Evolutionary conservation across 2,329 filamentous ascomycete genomes (phyloP).

Genomic region (Aureobasidium sp.): DNA sequence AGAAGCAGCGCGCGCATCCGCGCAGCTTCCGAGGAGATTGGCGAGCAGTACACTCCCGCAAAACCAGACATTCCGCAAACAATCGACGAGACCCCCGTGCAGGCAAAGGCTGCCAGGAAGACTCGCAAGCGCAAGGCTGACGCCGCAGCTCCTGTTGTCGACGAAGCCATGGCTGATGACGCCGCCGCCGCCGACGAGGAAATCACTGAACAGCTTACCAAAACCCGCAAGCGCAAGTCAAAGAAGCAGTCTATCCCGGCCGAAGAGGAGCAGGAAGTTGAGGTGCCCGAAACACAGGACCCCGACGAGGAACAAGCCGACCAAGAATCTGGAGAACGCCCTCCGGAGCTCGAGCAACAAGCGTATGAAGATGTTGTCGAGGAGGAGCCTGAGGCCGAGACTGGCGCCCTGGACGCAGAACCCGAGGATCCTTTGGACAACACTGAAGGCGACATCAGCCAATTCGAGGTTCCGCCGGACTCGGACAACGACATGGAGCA

Average conservation of each 20-base stretch:
- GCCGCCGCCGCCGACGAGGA: background rate
- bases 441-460: constrained; percentile 1
- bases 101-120: constrained; percentile 5
- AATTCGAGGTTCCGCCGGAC: constrained; percentile 7
- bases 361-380: background rate
- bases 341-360: background rate
- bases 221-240: background rate
- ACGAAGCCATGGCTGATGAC: background rate
- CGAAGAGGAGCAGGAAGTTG: constrained; percentile 1
- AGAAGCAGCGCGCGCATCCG: constrained; percentile 11
- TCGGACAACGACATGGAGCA: constrained; percentile 1
- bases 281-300: constrained; percentile 17
- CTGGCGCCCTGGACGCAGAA: constrained; percentile 3
- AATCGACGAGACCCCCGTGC: constrained; percentile 4
- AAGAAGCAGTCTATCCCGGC: background rate
- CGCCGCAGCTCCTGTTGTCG: background rate
- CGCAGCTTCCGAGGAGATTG: background rate
- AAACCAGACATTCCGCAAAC: constrained; percentile 7
- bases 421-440: background rate
- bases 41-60: background rate
- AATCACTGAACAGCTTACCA: background rate
- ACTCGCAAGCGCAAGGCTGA: background rate
- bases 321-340: background rate
- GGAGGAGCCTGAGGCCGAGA: constrained; percentile 11
- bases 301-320: background rate